Evolutionary conservation across 495 filamentous ascomycete genomes (phyloP), one percentile per base, ranked within the genome.

Genomic region (Amphirosellinia nigrospora): DNA sequence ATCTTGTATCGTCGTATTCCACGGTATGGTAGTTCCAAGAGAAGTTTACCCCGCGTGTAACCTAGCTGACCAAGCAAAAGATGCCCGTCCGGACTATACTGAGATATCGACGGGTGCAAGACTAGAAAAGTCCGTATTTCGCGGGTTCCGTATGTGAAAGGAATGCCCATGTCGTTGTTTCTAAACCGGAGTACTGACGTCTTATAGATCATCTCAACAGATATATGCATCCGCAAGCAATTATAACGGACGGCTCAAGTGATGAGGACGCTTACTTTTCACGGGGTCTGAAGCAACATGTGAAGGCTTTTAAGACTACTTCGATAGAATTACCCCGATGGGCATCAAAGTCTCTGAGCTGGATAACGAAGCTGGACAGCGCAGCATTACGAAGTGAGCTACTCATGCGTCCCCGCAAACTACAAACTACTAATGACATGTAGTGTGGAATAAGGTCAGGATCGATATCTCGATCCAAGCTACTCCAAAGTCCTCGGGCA

Each of bases 381-480:
- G 83, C 85, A 60, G 89, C 93, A 38, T 81, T 97, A 65, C 83
- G 79, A 77, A 85, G 91, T 92, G 85, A 79, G 82, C 43, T 43
- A 38, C 61, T 19, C 36, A 60, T 3, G 6, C 43, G 62, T 70
- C 76, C 55, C 79, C 21, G 76, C 46, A 76, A 61, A 50, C 3
- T 36, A 59, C 23, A 19, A 61, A 11, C 15, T 48, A 55, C 68
- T 70, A 39, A 70, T 26, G 3, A 41, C 16, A 5, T 15, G 6
- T 70, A 93, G 92, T 85, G 34, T 97, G 93, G 93, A 89, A 93
- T 72, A 86, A 87, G 52, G 80, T 91, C 7, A 86, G 82, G 45
- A 83, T 97, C 58, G 92, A 96, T 64, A 91, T 97, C 28, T 77
- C 94, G 10, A 87, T 97, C 39, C 90, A 93, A 59, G 91, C 90